Percentiles rank a stretch among this genome's conserved stretches.
These are phyloP conservation scores for Annulohypoxylon nitens DNA, from an alignment of 495 filamentous ascomycete species.

Conservation along the genomic window DNA sequence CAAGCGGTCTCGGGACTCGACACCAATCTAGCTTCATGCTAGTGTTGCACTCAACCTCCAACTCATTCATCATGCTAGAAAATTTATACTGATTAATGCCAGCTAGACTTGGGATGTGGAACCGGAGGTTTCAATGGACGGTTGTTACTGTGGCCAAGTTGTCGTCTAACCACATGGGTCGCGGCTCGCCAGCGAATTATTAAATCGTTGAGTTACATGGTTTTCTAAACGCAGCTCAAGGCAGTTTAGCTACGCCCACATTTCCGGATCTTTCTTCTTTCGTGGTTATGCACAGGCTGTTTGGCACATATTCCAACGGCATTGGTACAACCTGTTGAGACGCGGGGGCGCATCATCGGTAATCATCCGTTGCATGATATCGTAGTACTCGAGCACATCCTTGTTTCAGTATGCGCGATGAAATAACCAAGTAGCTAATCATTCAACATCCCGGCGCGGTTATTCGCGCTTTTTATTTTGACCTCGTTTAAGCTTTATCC, in stretches of 20 bases:
- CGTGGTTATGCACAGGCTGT: conserved; percentile 30
- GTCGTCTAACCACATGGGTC: conserved; percentile 25
- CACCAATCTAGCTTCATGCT: conserved; percentile 1
- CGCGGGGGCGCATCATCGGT: conserved; percentile 28
- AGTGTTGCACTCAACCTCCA: conserved; percentile 24
- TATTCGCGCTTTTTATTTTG: conserved; percentile 21
- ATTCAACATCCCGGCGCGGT: conserved; percentile 27
- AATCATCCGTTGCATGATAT: conserved; percentile 24
- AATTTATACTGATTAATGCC: conserved; percentile 8
- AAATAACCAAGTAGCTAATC: conserved; percentile 19
- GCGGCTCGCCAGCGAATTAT: conserved; percentile 20
- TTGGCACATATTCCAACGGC: conserved; percentile 11
- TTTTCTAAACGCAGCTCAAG: conserved; percentile 8
- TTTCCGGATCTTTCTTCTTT: conserved; percentile 26
- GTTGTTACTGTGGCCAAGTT: conserved; percentile 22
- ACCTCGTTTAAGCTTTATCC: neutral
- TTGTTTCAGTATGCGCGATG: conserved; percentile 34
- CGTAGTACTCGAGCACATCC: conserved; percentile 1
- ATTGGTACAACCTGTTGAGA: conserved; percentile 16
- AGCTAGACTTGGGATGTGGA: neutral
- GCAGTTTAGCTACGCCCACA: conserved; percentile 25
- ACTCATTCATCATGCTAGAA: conserved; percentile 13
- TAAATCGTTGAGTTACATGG: neutral
- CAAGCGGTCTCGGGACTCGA: conserved; percentile 17
- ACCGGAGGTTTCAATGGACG: conserved; percentile 10